A percentile compares a stretch with the other conserved stretches of the same genome.
Evolutionary conservation across 225 moss, liverwort and hornwort species (phyloP).

Genomic region (Antitrichia curtipendula): DNA sequence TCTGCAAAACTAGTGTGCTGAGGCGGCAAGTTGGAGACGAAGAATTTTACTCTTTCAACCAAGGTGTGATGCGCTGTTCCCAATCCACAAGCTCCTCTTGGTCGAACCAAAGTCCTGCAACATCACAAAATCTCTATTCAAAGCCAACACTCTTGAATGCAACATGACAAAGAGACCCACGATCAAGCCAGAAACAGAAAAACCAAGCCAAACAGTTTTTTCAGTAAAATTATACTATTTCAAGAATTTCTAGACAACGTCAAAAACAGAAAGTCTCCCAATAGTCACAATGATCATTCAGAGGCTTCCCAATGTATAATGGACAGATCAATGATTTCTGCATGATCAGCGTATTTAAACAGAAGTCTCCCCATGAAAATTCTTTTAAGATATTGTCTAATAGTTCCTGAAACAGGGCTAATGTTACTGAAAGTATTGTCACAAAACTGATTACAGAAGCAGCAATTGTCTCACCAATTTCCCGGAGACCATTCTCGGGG

Average conservation of each 20-base stretch:
- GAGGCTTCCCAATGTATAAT: background rate
- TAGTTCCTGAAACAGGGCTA: background rate
- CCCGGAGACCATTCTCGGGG: slow-evolving; percentile 64
- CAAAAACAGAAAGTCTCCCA: background rate
- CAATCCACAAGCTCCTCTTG: slow-evolving; percentile 71
- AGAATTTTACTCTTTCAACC: slow-evolving; percentile 49
- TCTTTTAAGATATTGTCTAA: background rate
- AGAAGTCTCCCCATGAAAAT: background rate
- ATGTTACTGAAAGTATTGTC: background rate
- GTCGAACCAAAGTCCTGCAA: slow-evolving; percentile 75
- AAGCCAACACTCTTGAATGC: background rate
- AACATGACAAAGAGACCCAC: background rate
- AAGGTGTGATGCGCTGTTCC: slow-evolving; percentile 64
- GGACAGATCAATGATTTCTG: background rate
- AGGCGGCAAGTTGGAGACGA: background rate
- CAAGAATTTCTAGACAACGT: background rate
- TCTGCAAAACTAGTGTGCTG: background rate
- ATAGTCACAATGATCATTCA: background rate
- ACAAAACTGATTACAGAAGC: background rate
- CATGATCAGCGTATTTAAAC: background rate
- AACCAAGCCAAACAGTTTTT: background rate
- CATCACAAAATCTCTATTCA: background rate
- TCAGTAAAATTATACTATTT: background rate
- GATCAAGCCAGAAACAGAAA: background rate
- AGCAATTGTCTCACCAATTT: slow-evolving; percentile 34